These are phyloP conservation scores for Mycosphaerella sp. DNA, from an alignment of 2,329 filamentous ascomycete species.

Conservation along the genomic window DNA sequence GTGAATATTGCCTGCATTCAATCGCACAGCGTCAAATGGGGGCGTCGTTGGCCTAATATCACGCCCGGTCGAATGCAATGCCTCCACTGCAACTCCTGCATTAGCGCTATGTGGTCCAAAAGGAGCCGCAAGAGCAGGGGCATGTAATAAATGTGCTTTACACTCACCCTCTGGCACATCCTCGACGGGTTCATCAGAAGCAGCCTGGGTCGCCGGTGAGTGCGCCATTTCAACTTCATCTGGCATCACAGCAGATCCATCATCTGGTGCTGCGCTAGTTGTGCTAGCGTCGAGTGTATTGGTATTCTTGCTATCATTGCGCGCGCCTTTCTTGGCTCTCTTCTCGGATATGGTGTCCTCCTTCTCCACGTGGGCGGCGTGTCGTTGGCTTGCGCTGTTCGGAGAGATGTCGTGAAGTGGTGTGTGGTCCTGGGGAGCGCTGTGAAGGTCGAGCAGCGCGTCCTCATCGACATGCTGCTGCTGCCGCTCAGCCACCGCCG, in stretches of 20 bases:
- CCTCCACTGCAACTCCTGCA: constrained; percentile 22
- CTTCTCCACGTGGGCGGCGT: constrained; percentile 16
- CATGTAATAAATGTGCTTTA: not conserved
- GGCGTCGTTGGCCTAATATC: constrained; percentile 20
- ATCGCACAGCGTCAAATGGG: constrained; percentile 12
- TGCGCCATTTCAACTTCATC: constrained; percentile 18
- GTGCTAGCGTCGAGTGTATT: constrained; percentile 12
- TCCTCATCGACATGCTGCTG: too few species aligned
- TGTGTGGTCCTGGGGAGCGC: constrained; percentile 26
- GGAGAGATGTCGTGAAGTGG: constrained; percentile 39
- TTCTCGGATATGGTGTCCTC: constrained; percentile 31
- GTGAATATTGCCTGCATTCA: too few species aligned
- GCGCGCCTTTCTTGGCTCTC: constrained; percentile 28
- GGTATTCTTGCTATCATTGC: constrained; percentile 27
- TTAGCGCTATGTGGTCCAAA: constrained; percentile 23
- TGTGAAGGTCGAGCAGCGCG: too few species aligned
- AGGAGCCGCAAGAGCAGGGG: constrained; percentile 9
- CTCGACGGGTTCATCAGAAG: constrained; percentile 18
- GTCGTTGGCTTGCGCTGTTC: constrained; percentile 28
- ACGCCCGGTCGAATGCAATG: constrained; percentile 18
- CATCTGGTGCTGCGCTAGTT: constrained; percentile 7
- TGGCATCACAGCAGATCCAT: constrained; percentile 9
- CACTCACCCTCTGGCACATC: constrained; percentile 17
- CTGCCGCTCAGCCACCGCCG: too few species aligned
- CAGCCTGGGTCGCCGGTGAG: constrained; percentile 18